phyloP scores from a whole-genome alignment of 345 rosid species.

The Eucalyptus pauciflora region DNA sequence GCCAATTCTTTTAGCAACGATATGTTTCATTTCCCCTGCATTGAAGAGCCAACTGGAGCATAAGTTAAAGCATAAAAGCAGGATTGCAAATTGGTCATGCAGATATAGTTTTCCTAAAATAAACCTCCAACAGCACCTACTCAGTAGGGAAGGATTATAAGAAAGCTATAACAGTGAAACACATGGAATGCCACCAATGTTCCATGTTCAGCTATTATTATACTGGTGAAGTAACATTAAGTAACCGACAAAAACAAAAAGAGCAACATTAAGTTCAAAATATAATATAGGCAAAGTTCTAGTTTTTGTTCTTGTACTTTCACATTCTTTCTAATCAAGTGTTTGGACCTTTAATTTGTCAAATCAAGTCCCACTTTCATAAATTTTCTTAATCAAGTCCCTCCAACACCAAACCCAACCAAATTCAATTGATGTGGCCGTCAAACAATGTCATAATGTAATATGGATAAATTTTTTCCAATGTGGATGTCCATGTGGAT shows the following conservation, averaged over 20 bases:
- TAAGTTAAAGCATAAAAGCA: not conserved
- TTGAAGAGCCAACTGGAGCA: not conserved
- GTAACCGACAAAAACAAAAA: too few relatives aligned
- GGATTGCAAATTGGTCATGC: not conserved
- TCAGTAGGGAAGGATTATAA: not conserved
- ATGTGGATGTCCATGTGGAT: not conserved
- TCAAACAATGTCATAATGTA: not conserved
- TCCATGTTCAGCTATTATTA: not conserved
- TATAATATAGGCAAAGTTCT: not conserved
- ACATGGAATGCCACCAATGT: not conserved
- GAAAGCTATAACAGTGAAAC: not conserved
- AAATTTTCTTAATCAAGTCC: not conserved
- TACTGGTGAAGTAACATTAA: not conserved
- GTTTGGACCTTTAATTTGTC: not conserved
- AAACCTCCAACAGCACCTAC: not conserved
- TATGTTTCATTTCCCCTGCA: constrained; percentile 57
- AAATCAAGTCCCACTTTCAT: not conserved
- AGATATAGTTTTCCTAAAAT: not conserved
- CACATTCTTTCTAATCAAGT: not conserved
- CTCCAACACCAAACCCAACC: not conserved
- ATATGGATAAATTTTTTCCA: not conserved
- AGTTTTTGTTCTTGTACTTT: not conserved
- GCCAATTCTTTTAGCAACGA: constrained; percentile 35
- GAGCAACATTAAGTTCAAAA: not conserved
- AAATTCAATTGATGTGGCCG: not conserved